These are phyloP conservation scores for Dendrostoma leiphaemia DNA, from an alignment of 2,329 filamentous ascomycete genomes.

Conservation along the genomic window DNA sequence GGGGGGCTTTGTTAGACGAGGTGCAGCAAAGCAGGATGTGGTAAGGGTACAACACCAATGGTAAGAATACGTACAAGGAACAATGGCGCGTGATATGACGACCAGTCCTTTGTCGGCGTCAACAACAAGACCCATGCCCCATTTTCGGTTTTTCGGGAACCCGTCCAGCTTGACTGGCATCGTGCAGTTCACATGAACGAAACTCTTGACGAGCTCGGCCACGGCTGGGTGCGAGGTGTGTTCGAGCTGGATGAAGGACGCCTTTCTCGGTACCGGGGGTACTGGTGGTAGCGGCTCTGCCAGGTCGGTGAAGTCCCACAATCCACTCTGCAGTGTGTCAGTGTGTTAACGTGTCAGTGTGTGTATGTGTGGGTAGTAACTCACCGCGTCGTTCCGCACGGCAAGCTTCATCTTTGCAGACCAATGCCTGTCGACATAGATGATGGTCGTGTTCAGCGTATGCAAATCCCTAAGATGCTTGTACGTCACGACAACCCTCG, in stretches of 20 bases:
- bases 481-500: constrained; percentile 90
- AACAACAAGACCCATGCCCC: constrained; percentile 95
- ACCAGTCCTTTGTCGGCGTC: constrained; percentile 95
- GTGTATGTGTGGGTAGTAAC: too few species aligned
- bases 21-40: constrained; percentile 35
- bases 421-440: constrained; percentile 95
- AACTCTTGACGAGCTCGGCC: constrained; percentile 91
- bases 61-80: constrained; percentile 50
- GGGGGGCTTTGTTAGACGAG: too few species aligned
- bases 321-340: too few species aligned
- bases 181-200: constrained; percentile 87
- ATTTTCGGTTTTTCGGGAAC: constrained; percentile 92
- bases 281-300: constrained; percentile 76
- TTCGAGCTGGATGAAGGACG: constrained; percentile 88
- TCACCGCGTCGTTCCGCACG: constrained; percentile 85
- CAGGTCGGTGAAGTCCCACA: constrained; percentile 93
- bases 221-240: constrained; percentile 85
- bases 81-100: constrained; percentile 87
- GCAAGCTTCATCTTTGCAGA: constrained; percentile 91
- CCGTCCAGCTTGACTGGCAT: constrained; percentile 97
- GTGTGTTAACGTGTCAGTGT: too few species aligned
- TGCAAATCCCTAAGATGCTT: constrained; percentile 90
- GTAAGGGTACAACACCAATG: background rate
- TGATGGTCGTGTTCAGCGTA: constrained; percentile 87
- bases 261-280: constrained; percentile 70